A percentile compares a stretch with the other conserved stretches of the same genome.
Conservation (phyloP, 2,329 filamentous ascomycete genomes). For the Exophiala bonariae region DNA sequence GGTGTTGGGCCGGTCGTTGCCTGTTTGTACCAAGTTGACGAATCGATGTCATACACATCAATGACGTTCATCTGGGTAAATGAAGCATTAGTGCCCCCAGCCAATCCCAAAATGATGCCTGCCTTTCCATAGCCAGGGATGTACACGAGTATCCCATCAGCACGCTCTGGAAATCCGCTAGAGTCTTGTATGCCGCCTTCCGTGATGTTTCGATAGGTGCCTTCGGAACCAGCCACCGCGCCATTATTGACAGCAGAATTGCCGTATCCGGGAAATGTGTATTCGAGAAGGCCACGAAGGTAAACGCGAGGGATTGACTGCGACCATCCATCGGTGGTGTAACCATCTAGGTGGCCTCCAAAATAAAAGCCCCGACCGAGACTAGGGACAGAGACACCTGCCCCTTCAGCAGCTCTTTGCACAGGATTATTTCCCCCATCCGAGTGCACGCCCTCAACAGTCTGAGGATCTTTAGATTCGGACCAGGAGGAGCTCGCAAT, state of each 20-base stretch:
- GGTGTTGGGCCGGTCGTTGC: slow-evolving; percentile 62
- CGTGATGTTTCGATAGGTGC: slow-evolving; percentile 73
- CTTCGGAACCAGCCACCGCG: slow-evolving; percentile 60
- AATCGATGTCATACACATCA: slow-evolving; percentile 77
- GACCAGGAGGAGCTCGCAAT: slow-evolving; percentile 62
- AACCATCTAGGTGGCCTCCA: slow-evolving; percentile 70
- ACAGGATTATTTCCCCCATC: slow-evolving; percentile 57
- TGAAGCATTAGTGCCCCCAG: slow-evolving; percentile 67
- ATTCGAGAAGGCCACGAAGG: slow-evolving; percentile 72
- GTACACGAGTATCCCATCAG: slow-evolving; percentile 71
- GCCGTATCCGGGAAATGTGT: slow-evolving; percentile 68
- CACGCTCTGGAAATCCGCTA: slow-evolving; percentile 69
- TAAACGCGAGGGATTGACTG: slow-evolving; percentile 64
- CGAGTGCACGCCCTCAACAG: slow-evolving; percentile 64
- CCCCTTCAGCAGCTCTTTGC: slow-evolving; percentile 71
- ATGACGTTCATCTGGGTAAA: slow-evolving; percentile 72
- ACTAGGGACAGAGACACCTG: slow-evolving; percentile 68
- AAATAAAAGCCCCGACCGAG: slow-evolving; percentile 76
- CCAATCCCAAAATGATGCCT: slow-evolving; percentile 75
- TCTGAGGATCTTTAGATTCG: slow-evolving; percentile 62
- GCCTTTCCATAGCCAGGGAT: slow-evolving; percentile 74
- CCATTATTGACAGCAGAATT: slow-evolving; percentile 62
- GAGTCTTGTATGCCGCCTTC: slow-evolving; percentile 66
- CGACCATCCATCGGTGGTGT: slow-evolving; percentile 68
- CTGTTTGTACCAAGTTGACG: slow-evolving; percentile 72